Base-by-base conservation (phyloP, 2,329 filamentous ascomycete species). In the Fusarium marasasianum region DNA sequence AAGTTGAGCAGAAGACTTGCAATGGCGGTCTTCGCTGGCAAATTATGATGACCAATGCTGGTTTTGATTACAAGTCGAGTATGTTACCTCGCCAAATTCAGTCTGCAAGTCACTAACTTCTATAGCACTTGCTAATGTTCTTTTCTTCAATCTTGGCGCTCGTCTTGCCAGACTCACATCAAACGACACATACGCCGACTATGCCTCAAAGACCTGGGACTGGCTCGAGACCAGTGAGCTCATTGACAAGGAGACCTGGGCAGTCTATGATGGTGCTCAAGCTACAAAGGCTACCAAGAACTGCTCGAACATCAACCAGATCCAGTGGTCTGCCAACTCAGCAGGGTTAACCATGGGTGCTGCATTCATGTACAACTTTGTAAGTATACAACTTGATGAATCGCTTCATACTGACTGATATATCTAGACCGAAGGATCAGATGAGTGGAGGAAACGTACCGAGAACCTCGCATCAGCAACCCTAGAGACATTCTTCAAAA, bases 61-160 rank as follows among this genome's bases (percentile, higher is more conserved):
- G 94, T n/a, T 96, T 93, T 79, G 87, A 91, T 77, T 95, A 95
- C 85, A 96, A 91, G 80, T 91, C 91, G 77, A 86, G 85, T 87
- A 79, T 17, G 83, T 78, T 12, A 3, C 8, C 20, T 10, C 1
- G 8, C 11, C 3, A 40, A 5, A 4, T 3, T 20, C 3, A 14
- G 1, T 1, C 13, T 31, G 4, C 15, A 13, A 8, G 2, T 4
- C 8, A 58, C 22, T 44, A 3, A 61, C 13, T 38, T 53, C 4
- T 3, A 6, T 44, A 87, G 87, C 87, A 54, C 87, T 91, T 67
- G 86, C 89, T 6, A 91, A 90, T 73, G 88, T 86, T 22, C 87
- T 87, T 66, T 90, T 91, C 79, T 91, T 92, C 82, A 90, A 91
- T 76, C 82, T 92, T 12, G 89, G 87, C 17, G 89, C 93, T 14